Base-by-base conservation (phyloP, 2,329 filamentous ascomycete genomes). In the Colletotrichum falcatum region DNA sequence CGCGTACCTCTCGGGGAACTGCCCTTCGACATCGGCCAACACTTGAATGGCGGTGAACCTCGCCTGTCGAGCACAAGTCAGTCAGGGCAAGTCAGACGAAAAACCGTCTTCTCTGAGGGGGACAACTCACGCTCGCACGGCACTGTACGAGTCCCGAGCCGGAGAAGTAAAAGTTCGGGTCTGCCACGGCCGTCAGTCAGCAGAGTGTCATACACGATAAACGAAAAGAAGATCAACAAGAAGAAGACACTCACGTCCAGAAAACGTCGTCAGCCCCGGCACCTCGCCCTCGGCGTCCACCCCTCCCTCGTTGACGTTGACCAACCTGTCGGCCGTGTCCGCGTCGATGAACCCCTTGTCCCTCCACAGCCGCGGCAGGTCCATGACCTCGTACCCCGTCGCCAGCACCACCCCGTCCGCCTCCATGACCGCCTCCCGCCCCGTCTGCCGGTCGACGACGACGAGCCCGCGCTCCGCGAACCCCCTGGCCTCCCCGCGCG, bases 331-430 rank as follows among this genome's bases (percentile, higher is more conserved):
- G 16, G 68, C 64, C 64, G 64, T 33, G 9, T n/a, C 58, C 16
- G 23, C 35, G 44, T 71, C 68, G 18, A 71, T 3, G 46, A 67
- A 71, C 20, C 68, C 68, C 9, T 11, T 56, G n/a, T 59, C 37
- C 33, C 11, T 49, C 30, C 80, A 78, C 63, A 74, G 68, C 2
- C 77, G 70, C 18, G 76, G 79, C 12, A 74, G 77, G 18, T 76
- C 73, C 77, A 83, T 81, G 48, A 79, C 80, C 12, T 82, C 77
- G 69, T 78, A 85, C 1, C 83, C 83, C 0, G 83, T 85, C 0
- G 82, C 83, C 9, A 82, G 70, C 5, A 85, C 81, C 0, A 85
- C 78, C n/a, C 81, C 76, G 64, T 84, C 82, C 0, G 81, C 80
- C 3, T 80, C 77, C 3, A 83, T 9, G 5, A 71, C 56, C 37